These are phyloP conservation scores for Fomitopsis pinicola DNA, from an alignment of 1,284 basidiomycete species.

Conservation along the genomic window DNA sequence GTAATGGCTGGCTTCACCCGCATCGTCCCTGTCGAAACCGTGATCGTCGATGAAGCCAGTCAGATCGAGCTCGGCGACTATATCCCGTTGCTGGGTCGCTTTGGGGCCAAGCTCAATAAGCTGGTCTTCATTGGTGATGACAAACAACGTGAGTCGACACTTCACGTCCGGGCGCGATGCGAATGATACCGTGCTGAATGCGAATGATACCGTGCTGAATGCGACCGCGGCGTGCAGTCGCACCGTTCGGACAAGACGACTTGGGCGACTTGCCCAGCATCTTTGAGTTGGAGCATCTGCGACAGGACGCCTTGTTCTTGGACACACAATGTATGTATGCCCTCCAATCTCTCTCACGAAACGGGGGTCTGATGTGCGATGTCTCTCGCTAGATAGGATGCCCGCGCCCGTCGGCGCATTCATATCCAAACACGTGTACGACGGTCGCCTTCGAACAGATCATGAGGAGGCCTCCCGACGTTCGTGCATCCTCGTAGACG, in stretches of 20 bases:
- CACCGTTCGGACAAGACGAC: constrained; percentile 42
- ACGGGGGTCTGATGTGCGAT: too few relatives aligned
- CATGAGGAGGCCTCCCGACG: constrained; percentile 25
- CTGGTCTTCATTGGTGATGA: constrained; percentile 44
- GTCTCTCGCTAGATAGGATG: constrained; percentile 39
- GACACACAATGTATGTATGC: constrained; percentile 38
- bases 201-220: neutral
- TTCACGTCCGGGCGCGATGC: neutral
- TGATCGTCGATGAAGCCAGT: constrained; percentile 46
- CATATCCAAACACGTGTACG: constrained; percentile 42
- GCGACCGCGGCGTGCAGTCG: constrained; percentile 28
- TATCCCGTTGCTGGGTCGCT: constrained; percentile 29
- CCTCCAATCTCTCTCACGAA: too few relatives aligned
- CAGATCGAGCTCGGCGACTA: constrained; percentile 44
- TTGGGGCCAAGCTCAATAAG: constrained; percentile 26
- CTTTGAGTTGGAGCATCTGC: constrained; percentile 43
- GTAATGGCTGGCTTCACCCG: constrained; percentile 11
- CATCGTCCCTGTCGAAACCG: constrained; percentile 36
- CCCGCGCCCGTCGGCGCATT: constrained; percentile 42
- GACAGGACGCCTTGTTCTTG: constrained; percentile 31
- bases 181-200: neutral
- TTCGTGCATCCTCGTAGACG: constrained; percentile 37
- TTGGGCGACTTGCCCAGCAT: constrained; percentile 37
- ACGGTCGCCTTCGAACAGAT: constrained; percentile 29
- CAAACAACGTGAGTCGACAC: constrained; percentile 35